Conservation (phyloP, 1,139 yeast genomes). For the Kodamaea sp. region DNA sequence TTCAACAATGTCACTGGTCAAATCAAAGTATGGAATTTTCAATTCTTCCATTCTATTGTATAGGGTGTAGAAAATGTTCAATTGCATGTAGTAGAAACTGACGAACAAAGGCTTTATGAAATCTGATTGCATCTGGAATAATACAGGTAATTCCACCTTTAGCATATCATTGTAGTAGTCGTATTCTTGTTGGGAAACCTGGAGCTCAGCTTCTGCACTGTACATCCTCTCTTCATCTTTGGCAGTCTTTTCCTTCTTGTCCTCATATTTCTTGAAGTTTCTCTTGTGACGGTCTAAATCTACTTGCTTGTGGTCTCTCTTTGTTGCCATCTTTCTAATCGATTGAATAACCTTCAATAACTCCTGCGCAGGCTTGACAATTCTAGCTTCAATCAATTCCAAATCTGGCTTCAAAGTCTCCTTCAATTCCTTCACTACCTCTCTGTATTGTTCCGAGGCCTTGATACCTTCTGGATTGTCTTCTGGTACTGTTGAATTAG, state of each 20-base stretch:
- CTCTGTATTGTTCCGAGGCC: conserved; percentile 91
- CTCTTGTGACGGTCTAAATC: conserved; percentile 88
- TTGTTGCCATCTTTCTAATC: conserved; percentile 90
- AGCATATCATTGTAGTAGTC: conserved; percentile 94
- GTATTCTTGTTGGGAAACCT: conserved; percentile 91
- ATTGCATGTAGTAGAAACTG: conserved; percentile 94
- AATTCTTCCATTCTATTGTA: conserved; percentile 91
- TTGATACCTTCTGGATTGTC: conserved; percentile 96
- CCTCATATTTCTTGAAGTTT: conserved; percentile 68
- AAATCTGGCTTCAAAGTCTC: conserved; percentile 87
- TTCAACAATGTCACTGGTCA: conserved; percentile 78
- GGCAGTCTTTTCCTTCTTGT: conserved; percentile 76
- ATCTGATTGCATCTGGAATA: conserved; percentile 86
- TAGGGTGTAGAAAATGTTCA: conserved; percentile 90
- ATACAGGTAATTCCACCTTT: conserved; percentile 82
- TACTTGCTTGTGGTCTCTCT: conserved; percentile 92
- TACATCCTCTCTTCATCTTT: conserved; percentile 92
- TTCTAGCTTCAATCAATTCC: conserved; percentile 86
- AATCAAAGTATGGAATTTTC: conserved; percentile 94
- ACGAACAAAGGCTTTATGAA: conserved; percentile 92
- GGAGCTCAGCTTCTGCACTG: conserved; percentile 84
- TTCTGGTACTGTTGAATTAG: conserved; percentile 79
- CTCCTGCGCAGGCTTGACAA: conserved; percentile 92
- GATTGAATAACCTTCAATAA: conserved; percentile 75
- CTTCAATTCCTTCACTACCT: conserved; percentile 82